Conservation (phyloP, 2,329 filamentous ascomycete species). For the Ophiosphaerella herpotricha region DNA sequence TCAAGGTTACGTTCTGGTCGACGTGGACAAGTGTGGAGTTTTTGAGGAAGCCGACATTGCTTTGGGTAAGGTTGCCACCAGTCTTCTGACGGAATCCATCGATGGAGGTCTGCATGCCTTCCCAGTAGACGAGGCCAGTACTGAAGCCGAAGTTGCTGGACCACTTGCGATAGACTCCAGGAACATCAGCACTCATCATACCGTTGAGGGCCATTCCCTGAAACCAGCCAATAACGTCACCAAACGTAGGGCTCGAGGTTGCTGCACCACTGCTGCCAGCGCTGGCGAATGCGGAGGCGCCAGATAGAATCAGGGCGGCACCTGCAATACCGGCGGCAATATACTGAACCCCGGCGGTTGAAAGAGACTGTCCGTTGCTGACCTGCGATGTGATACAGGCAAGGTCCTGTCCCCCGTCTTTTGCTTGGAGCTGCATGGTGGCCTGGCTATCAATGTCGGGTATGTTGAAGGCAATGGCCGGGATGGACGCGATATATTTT, state of each 20-base stretch:
- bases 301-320: constrained; percentile 76
- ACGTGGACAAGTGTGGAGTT: constrained; percentile 77
- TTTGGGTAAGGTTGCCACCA: constrained; percentile 82
- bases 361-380: constrained; percentile 83
- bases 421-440: constrained; percentile 72
- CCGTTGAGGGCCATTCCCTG: constrained; percentile 94
- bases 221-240: constrained; percentile 85
- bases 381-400: constrained; percentile 84
- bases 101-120: constrained; percentile 77
- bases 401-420: constrained; percentile 65
- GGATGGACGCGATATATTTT: constrained; percentile 74
- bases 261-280: constrained; percentile 58
- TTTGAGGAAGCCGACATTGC: constrained; percentile 74
- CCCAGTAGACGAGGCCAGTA: constrained; percentile 81
- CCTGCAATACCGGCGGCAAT: constrained; percentile 82
- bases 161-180: constrained; percentile 85
- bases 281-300: constrained; percentile 68
- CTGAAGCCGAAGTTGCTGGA: constrained; percentile 93
- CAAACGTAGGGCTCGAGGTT: constrained; percentile 79
- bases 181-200: constrained; percentile 91
- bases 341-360: constrained; percentile 77
- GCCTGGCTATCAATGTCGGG: constrained; percentile 89
- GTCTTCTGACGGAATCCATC: constrained; percentile 80
- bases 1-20: constrained; percentile 60
- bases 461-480: constrained; percentile 84